Percentiles rank a stretch among this genome's conserved stretches.
phyloP scores from a whole-genome alignment of 1,284 basidiomycete genomes.

The Trametes hirsuta region DNA sequence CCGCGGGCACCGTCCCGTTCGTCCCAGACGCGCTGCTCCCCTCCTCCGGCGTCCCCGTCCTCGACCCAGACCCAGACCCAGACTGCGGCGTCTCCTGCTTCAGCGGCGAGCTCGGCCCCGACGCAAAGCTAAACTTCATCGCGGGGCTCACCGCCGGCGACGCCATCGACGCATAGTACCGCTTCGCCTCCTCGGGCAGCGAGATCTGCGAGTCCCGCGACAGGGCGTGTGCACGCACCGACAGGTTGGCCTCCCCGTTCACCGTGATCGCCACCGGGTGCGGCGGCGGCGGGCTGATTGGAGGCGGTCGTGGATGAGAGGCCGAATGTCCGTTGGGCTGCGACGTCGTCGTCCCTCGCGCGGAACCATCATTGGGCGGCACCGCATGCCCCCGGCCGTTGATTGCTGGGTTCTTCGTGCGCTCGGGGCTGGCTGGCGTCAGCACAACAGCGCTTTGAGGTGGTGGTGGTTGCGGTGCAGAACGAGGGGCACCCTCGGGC shows the following conservation, averaged over 20 bases:
- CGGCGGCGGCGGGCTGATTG: conserved; percentile 5
- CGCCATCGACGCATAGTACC: conserved; percentile 67
- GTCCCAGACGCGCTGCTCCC: conserved; percentile 4
- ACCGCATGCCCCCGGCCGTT: conserved; percentile 3
- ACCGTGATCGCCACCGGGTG: conserved; percentile 16
- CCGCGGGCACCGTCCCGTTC: conserved; percentile 1
- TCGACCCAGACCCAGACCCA: conserved; percentile 16
- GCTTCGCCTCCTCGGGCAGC: conserved; percentile 72
- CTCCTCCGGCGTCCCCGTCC: conserved; percentile 26
- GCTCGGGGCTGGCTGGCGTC: conserved; percentile 18
- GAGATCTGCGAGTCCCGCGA: conserved; percentile 65
- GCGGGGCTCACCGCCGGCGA: conserved; percentile 60
- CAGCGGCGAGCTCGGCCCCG: conserved; percentile 24
- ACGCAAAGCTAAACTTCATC: conserved; percentile 30
- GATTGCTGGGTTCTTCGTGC: conserved; percentile 3
- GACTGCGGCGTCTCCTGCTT: conserved; percentile 23
- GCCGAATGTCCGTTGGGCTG: conserved; percentile 1
- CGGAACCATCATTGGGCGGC: not conserved
- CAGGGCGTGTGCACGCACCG: conserved; percentile 31
- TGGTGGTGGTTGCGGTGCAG: conserved; percentile 13
- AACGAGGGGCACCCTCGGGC: conserved; percentile 12
- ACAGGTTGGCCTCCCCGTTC: conserved; percentile 18
- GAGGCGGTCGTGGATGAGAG: conserved; percentile 12
- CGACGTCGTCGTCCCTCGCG: not conserved
- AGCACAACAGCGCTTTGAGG: conserved; percentile 12